Base-by-base conservation (phyloP, 1,284 basidiomycete species). In the Crepidotus sp. region DNA sequence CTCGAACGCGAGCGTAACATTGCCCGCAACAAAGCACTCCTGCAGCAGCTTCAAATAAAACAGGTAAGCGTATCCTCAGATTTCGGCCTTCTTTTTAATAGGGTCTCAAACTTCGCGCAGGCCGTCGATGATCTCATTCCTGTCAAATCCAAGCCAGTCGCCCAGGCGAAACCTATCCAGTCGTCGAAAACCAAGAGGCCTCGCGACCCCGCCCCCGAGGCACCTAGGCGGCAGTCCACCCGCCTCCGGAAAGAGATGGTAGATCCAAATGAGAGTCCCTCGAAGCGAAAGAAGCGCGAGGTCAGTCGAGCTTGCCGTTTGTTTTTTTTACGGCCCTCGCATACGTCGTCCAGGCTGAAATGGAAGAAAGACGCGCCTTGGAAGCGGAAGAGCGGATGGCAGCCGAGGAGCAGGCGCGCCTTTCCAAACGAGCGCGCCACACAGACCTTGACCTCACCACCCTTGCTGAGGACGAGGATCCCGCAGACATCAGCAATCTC, bases 1-100 rank as follows among this genome's bases (percentile, higher is more conserved):
- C 62, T 72, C 25, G 80, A 85, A 55, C 78, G 85, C 11, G 76
- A 82, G 56, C 78, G 76, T 6, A 88, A 86, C 55, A 87, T 89
- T 40, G 83, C 81, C 9, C 73, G 82, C 36, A 89, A 89, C 57
- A 77, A 74, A 32, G 80, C 76, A 0, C 8, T 88, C 6, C 68
- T 89, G 25, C 77, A 81, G 48, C 62, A 82, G 55, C 71, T 89
- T 17, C 75, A 82, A 14, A 64, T 88, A 25, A 74, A 76, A 51
- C 74, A 76, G 27, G 27, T 29, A 9, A 25, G 24, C 3, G 26
- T 22, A 22, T 4, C 21, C 26, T 27, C 11, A 5, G 24, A 25
- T 10, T 25, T 25, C 6, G 10, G 13, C 11, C 13, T 11, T 27
- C 26, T 27, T 11, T 3, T 10, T 11, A 13, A 9, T 11, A 6